Evolutionary conservation across 2,329 filamentous ascomycete genomes (phyloP).

Genomic region (Fusarium sp.): DNA sequence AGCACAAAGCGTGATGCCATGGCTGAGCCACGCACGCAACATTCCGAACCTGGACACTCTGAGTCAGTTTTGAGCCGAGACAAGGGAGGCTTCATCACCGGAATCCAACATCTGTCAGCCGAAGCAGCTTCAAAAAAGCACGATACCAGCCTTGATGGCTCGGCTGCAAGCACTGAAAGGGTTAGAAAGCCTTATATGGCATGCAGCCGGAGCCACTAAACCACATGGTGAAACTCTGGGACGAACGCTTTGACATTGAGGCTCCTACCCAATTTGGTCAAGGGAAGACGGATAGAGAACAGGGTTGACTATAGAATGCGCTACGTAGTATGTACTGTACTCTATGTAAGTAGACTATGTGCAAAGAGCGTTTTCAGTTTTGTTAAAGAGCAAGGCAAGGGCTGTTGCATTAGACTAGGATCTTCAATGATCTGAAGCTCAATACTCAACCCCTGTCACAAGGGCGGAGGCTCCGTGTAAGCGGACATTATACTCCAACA

Average conservation of each 20-base stretch:
- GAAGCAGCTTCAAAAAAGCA: conserved; percentile 10
- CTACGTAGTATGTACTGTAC: background rate
- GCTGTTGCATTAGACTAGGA: conserved; percentile 25
- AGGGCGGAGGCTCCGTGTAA: conserved; percentile 4
- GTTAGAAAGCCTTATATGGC: conserved; percentile 12
- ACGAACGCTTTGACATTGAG: conserved; percentile 42
- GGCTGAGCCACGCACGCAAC: background rate
- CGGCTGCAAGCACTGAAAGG: conserved; percentile 9
- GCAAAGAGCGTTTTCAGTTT: conserved; percentile 6
- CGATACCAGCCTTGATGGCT: conserved; percentile 10
- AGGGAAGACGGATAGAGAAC: conserved; percentile 23
- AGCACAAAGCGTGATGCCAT: background rate
- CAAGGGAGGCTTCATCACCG: background rate
- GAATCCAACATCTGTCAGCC: conserved; percentile 7
- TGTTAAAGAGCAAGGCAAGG: conserved; percentile 14
- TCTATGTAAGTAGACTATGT: no score
- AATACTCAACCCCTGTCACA: conserved; percentile 2
- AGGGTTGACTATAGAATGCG: conserved; percentile 7
- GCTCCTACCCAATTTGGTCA: conserved; percentile 19
- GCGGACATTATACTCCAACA: background rate
- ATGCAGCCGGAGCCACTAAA: conserved; percentile 39
- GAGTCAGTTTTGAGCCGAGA: conserved; percentile 24
- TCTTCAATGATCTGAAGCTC: conserved; percentile 24
- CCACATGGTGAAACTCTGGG: conserved; percentile 44
- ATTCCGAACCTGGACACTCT: background rate